Base-by-base conservation (phyloP, 1,284 basidiomycete species). In the Phellopilus nigrolimitatus region DNA sequence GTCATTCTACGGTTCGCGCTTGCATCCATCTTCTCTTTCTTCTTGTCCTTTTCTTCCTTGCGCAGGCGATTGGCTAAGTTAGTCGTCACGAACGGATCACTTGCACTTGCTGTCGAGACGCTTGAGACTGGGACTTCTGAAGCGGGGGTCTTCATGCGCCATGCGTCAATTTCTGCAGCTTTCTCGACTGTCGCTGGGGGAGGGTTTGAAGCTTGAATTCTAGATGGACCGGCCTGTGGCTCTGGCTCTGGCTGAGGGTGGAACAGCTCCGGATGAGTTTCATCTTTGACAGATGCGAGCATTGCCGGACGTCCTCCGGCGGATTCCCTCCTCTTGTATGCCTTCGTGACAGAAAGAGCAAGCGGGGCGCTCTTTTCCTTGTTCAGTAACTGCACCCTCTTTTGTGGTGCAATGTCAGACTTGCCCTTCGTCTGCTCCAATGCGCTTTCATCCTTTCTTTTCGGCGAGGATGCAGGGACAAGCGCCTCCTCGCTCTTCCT, bases 1-100 rank as follows among this genome's bases (percentile, higher is more conserved):
- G 54, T 52, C 41, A 40, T 39, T 24, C 54, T 38, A 9, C 54
- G 30, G 22, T 49, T 25, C n/a, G 19, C 21, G 12, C 40, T 46
- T 22, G 12, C 34, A 24, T 38, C 31, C n/a, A 27, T 8, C 4
- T 8, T 47, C 9, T 19, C 43, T 3, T 25, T 33, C 22, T 37
- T 42, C 45, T 37, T 47, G 15, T 31, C 36, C 31, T 51, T 43
- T 8, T 24, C 49, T 19, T 51, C 45, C 12, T 27, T 28, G 22
- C 42, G 47, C 30, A 51, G 25, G 19, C 27, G 52, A 22, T 10
- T 9, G 17, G 42, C 47, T 24, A 37, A 41, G 8, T 45, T 41
- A 10, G 13, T 22, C 7, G 40, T 45, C 1, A 45, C 21, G 24
- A 54, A 49, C 9, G 47, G 47, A 54, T 54, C 40, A 22, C 19